These are phyloP conservation scores for Croton setiger DNA, from an alignment of 441 rosid genomes.

Conservation along the genomic window DNA sequence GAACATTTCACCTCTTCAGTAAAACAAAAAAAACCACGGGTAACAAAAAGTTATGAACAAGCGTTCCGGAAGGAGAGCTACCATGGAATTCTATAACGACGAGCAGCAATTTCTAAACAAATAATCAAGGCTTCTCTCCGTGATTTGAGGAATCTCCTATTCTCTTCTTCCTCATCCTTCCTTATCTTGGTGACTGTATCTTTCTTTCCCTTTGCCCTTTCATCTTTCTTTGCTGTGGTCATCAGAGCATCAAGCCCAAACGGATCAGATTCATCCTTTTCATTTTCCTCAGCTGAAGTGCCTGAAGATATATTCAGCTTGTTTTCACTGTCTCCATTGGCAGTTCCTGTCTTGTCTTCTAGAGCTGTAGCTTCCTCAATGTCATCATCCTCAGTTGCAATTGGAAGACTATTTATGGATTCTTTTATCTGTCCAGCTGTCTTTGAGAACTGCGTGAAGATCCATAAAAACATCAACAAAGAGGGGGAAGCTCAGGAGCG, in stretches of 20 bases:
- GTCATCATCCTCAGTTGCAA: constrained; percentile 71
- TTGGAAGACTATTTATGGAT: constrained; percentile 59
- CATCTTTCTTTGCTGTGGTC: constrained; percentile 49
- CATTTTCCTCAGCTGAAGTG: constrained; percentile 35
- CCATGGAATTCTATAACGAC: constrained; percentile 83
- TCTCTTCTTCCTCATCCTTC: constrained; percentile 57
- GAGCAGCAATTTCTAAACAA: constrained; percentile 90
- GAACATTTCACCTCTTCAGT: background rate
- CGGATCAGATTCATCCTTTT: constrained; percentile 65
- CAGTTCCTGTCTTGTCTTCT: constrained; percentile 37
- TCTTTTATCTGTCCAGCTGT: constrained; percentile 63
- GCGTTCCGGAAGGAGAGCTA: constrained; percentile 22
- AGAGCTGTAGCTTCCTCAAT: constrained; percentile 67
- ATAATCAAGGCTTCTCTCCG: constrained; percentile 75
- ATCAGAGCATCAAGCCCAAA: constrained; percentile 86
- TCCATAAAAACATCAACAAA: constrained; percentile 13
- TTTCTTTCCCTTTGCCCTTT: constrained; percentile 51
- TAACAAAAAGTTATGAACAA: background rate
- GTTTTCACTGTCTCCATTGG: constrained; percentile 33
- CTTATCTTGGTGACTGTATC: constrained; percentile 33
- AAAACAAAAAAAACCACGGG: background rate
- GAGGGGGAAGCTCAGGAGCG: constrained; percentile 9
- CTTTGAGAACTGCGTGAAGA: constrained; percentile 58
- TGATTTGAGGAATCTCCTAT: constrained; percentile 58
- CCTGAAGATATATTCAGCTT: constrained; percentile 26